These are phyloP conservation scores for Phytophthora macrochlamydospora DNA, from an alignment of 352 stramenopile species.

Conservation along the genomic window DNA sequence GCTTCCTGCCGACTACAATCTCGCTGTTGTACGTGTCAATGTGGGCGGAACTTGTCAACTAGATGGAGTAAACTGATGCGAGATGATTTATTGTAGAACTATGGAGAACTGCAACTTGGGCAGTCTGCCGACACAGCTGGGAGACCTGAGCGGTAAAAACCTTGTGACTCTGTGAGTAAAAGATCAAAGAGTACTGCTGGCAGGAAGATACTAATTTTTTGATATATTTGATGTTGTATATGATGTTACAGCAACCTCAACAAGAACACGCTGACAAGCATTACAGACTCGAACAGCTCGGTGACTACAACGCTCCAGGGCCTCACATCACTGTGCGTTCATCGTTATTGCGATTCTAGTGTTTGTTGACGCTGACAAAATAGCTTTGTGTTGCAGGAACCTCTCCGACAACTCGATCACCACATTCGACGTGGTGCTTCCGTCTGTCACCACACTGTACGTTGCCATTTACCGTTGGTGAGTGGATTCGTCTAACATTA, in stretches of 20 bases:
- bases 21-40: constrained; percentile 35
- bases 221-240: not conserved
- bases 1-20: constrained; percentile 60
- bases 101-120: constrained; percentile 78
- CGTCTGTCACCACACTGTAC: constrained; percentile 50
- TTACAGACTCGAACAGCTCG: constrained; percentile 38
- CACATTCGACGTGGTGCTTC: constrained; percentile 47
- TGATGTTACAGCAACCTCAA: constrained; percentile 45
- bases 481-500: too few species aligned
- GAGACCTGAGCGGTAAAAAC: constrained; percentile 49
- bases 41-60: constrained; percentile 2
- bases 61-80: not conserved
- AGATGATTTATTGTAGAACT: constrained; percentile 33
- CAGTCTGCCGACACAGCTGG: constrained; percentile 50
- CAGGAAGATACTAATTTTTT: not conserved
- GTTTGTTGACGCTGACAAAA: constrained; percentile 10
- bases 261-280: constrained; percentile 61
- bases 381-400: constrained; percentile 32
- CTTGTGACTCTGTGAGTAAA: constrained; percentile 54
- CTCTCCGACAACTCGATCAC: constrained; percentile 52
- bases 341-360: not conserved
- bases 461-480: not conserved
- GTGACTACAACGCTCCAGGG: constrained; percentile 45
- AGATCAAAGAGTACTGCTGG: too few species aligned
- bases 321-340: constrained; percentile 48